These are phyloP conservation scores for Isabelozyma heimii DNA, from an alignment of 805 yeast genomes.

Conservation along the genomic window DNA sequence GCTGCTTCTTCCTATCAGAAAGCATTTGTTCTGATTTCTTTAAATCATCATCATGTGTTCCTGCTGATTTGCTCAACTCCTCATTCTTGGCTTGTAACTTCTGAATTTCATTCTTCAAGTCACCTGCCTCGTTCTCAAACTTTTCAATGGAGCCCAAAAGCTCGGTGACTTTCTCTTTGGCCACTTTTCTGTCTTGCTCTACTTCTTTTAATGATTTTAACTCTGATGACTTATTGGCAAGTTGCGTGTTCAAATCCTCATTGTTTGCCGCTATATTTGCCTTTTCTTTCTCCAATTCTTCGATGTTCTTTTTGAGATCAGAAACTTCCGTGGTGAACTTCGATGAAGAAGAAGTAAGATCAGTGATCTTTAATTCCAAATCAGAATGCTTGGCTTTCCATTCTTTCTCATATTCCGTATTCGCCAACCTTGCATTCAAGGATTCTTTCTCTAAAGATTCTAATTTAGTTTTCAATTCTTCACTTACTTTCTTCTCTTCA, in stretches of 20 bases:
- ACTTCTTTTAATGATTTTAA: neutral
- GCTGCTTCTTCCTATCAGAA: too few relatives aligned
- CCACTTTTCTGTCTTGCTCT: neutral
- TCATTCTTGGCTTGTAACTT: slow-evolving; percentile 15
- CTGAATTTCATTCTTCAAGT: slow-evolving; percentile 27
- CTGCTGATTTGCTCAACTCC: neutral
- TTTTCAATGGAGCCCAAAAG: slow-evolving; percentile 30
- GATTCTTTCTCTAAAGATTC: neutral
- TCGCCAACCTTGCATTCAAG: neutral
- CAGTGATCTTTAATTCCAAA: neutral
- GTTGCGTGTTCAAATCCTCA: neutral
- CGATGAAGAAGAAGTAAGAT: neutral
- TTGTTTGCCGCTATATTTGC: neutral
- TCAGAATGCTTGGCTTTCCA: neutral
- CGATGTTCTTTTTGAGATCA: neutral
- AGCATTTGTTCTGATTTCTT: neutral
- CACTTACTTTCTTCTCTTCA: neutral
- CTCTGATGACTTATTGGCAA: neutral
- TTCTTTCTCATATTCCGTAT: neutral
- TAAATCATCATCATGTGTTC: neutral
- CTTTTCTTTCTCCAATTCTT: neutral
- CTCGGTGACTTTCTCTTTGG: neutral
- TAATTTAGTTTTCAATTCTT: neutral
- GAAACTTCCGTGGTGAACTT: neutral
- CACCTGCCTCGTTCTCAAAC: slow-evolving; percentile 40